A percentile compares a stretch with the other conserved stretches of the same genome.
These are phyloP conservation scores for Tolypocladium sp. DNA, from an alignment of 2,329 filamentous ascomycete species.

Conservation along the genomic window DNA sequence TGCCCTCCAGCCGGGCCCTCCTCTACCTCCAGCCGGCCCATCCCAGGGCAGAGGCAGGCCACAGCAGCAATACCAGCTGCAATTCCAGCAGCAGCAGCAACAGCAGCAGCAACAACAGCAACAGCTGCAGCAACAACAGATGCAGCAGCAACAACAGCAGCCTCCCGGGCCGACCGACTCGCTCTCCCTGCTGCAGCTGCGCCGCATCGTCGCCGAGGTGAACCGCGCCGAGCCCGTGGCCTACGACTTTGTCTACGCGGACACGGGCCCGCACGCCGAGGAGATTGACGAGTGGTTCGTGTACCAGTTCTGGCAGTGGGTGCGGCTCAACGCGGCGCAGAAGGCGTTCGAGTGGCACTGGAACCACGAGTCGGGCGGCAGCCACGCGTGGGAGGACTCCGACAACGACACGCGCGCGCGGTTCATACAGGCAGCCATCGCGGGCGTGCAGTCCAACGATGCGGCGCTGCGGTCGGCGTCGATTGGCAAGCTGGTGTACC, in stretches of 20 bases:
- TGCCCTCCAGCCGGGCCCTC: slow-evolving; percentile 14
- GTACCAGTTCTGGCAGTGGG: slow-evolving; percentile 79
- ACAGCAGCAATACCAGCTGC: slow-evolving; percentile 1
- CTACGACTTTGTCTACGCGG: slow-evolving; percentile 80
- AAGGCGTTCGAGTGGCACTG: slow-evolving; percentile 71
- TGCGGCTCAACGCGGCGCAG: slow-evolving; percentile 66
- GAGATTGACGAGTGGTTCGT: slow-evolving; percentile 98
- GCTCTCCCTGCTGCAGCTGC: slow-evolving; percentile 64
- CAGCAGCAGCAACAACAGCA: slow-evolving; percentile 11
- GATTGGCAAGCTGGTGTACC: slow-evolving; percentile 49
- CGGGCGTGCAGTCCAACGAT: slow-evolving; percentile 32
- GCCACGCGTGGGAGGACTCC: slow-evolving; percentile 55
- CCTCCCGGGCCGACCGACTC: slow-evolving; percentile 50
- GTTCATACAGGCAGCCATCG: slow-evolving; percentile 49
- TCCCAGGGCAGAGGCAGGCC: slow-evolving; percentile 3
- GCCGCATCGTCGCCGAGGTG: slow-evolving; percentile 64
- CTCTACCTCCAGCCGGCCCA: not conserved
- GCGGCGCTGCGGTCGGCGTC: slow-evolving; percentile 39
- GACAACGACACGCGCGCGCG: slow-evolving; percentile 42
- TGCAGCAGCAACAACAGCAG: slow-evolving; percentile 5
- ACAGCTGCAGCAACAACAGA: slow-evolving; percentile 2
- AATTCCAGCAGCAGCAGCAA: slow-evolving; percentile 8
- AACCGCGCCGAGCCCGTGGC: slow-evolving; percentile 58
- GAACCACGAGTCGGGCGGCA: slow-evolving; percentile 37
- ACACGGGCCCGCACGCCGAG: slow-evolving; percentile 66